A percentile compares a stretch with the other conserved stretches of the same genome.
phyloP scores from a whole-genome alignment of 257 asterid genomes.

The Ocimum tenuiflorum region DNA sequence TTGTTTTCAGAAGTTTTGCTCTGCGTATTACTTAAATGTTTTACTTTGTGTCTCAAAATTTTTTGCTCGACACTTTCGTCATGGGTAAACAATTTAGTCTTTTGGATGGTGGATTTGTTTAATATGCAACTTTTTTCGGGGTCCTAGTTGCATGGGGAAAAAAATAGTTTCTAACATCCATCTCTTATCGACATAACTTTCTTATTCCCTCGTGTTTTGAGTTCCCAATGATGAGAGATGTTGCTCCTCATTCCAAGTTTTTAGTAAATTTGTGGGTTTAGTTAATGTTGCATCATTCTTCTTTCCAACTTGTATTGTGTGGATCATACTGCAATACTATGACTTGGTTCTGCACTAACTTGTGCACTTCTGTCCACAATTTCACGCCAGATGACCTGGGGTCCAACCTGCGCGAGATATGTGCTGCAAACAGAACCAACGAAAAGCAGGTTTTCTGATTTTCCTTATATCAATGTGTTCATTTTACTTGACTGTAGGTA shows the following conservation, averaged over 20 bases:
- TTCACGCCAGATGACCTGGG: constrained; percentile 55
- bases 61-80: not conserved
- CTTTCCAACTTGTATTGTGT: constrained; percentile 5
- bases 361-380: constrained; percentile 15
- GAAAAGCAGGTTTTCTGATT: constrained; percentile 72
- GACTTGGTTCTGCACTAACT: constrained; percentile 15
- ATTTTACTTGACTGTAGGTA: constrained; percentile 5
- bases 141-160: constrained; percentile 5
- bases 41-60: not conserved
- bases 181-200: not conserved
- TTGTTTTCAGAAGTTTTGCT: not conserved
- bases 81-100: not conserved
- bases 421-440: constrained; percentile 83
- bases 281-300: constrained; percentile 3
- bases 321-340: not conserved
- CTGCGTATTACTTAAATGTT: too few relatives aligned
- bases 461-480: constrained; percentile 13
- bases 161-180: not conserved
- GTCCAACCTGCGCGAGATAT: constrained; percentile 77
- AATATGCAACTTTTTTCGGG: not conserved
- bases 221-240: not conserved
- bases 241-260: not conserved
- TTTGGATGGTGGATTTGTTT: not conserved
- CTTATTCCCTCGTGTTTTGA: not conserved
- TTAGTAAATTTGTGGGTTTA: not conserved